Evolutionary conservation across 2,329 filamentous ascomycete species (phyloP), one percentile per base, ranked within the genome.

Genomic region (Hypoxylon sp.): DNA sequence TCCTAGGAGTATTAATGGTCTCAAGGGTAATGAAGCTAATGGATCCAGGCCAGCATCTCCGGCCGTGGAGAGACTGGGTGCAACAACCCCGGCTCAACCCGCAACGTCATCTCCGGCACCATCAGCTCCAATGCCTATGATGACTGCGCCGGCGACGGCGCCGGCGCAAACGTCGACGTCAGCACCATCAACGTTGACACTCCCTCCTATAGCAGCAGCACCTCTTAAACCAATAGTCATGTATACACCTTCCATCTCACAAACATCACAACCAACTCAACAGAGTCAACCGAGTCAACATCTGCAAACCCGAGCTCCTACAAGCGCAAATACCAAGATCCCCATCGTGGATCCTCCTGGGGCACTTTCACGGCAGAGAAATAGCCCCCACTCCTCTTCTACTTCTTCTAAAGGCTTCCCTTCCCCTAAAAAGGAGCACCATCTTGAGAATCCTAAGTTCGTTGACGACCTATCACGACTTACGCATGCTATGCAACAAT

Each of bases 381-480:
- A 10, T 45, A 57, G 32, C 14, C 23, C 51, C 21, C 55, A 61
- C 3, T 41, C 49, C 13, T 25, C 53, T 10, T 51, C 34, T 2
- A 32, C 49, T 3, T 6, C 51, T 13, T 23, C 57, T n/a, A 59
- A 68, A 38, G 75, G 76, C 11, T 81, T 80, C 65, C 75, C 78
- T 5, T 82, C 80, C n/a, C 81, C 80, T 0, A 72, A 53, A 1
- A 64, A 41, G 34, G 71, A 70, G 2, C 74, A 81, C 19, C 72
- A 78, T 25, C 55, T 70, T 0, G 63, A 69, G 9, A 77, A 78
- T 43, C 72, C 77, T 25, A 81, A 80, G 55, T 82, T 81, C 59
- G 48, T 73, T 1, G 78, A 82, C n/a, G 82, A 85, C 63, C 71
- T 78, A 25, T 74, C 75, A 3, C 78, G 79, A 34, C 73, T 84